phyloP scores from a whole-genome alignment of 768 basidiomycete species.

The Austroboletus eburneus region DNA sequence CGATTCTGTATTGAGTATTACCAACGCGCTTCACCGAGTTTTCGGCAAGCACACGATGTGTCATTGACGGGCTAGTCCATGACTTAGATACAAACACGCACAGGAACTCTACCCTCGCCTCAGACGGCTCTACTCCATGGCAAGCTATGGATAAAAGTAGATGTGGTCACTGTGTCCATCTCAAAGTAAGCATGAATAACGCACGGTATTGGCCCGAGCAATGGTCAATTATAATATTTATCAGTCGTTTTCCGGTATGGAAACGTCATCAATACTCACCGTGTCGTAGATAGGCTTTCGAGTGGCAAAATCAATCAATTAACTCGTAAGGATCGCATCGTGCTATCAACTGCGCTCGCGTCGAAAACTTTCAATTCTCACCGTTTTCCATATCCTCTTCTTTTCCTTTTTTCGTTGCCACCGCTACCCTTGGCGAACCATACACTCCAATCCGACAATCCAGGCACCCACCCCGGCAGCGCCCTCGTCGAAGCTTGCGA shows the following conservation, averaged over 20 bases:
- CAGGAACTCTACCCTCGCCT: slow-evolving; percentile 23
- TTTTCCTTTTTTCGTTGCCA: no score
- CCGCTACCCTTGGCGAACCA: no score
- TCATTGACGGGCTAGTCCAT: slow-evolving; percentile 43
- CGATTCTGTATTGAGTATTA: slow-evolving; percentile 15
- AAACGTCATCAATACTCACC: slow-evolving; percentile 23
- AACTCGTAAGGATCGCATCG: no score
- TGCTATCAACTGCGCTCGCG: no score
- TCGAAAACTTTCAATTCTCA: no score
- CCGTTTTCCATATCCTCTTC: no score
- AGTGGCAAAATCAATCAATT: slow-evolving; percentile 40
- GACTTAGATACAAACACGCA: not conserved
- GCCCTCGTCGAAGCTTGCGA: no score
- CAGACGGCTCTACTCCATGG: slow-evolving; percentile 54
- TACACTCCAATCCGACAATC: no score
- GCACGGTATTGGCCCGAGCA: slow-evolving; percentile 43
- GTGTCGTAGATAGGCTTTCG: slow-evolving; percentile 27
- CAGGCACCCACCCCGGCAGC: no score
- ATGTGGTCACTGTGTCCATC: not conserved
- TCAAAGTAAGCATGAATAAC: slow-evolving; percentile 7
- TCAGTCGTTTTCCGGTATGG: not conserved
- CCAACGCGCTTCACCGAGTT: slow-evolving; percentile 51
- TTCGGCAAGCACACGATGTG: slow-evolving; percentile 51
- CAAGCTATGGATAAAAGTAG: slow-evolving; percentile 35
- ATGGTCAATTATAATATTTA: slow-evolving; percentile 37